A percentile compares a stretch with the other conserved stretches of the same genome.
phyloP scores from a whole-genome alignment of 495 filamentous ascomycete genomes.

The Penicillium diatomitis region DNA sequence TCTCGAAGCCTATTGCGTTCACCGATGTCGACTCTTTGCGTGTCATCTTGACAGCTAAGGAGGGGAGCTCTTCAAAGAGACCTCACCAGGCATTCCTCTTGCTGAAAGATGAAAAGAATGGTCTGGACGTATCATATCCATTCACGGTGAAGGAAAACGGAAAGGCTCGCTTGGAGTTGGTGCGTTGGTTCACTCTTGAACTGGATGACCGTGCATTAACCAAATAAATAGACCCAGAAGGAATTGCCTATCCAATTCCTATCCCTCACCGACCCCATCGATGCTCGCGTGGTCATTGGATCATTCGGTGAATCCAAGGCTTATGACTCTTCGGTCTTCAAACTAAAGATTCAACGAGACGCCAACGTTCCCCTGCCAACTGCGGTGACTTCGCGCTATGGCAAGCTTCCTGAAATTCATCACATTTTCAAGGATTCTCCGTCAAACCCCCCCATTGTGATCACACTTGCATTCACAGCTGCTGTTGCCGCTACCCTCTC shows the following conservation, averaged over 20 bases:
- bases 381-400: constrained; percentile 62
- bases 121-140: constrained; percentile 82
- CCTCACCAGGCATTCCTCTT: constrained; percentile 92
- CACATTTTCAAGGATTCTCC: constrained; percentile 82
- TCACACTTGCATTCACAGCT: constrained; percentile 68
- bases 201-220: neutral
- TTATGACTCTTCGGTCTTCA: constrained; percentile 54
- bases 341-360: constrained; percentile 56
- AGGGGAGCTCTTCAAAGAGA: constrained; percentile 65
- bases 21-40: constrained; percentile 67
- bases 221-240: constrained; percentile 60
- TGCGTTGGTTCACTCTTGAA: constrained; percentile 25
- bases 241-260: constrained; percentile 84
- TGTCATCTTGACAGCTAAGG: constrained; percentile 68
- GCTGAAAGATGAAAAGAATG: constrained; percentile 60
- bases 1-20: constrained; percentile 57
- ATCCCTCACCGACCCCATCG: constrained; percentile 51
- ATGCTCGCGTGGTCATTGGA: constrained; percentile 71
- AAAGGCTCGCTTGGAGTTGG: constrained; percentile 74
- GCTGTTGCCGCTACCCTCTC: constrained; percentile 65
- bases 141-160: constrained; percentile 79
- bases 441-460: constrained; percentile 69
- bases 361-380: constrained; percentile 48
- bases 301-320: constrained; percentile 72
- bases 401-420: constrained; percentile 73